Conservation (phyloP, 2,329 filamentous ascomycete genomes). For the Byssoonygena ceratinophila region DNA sequence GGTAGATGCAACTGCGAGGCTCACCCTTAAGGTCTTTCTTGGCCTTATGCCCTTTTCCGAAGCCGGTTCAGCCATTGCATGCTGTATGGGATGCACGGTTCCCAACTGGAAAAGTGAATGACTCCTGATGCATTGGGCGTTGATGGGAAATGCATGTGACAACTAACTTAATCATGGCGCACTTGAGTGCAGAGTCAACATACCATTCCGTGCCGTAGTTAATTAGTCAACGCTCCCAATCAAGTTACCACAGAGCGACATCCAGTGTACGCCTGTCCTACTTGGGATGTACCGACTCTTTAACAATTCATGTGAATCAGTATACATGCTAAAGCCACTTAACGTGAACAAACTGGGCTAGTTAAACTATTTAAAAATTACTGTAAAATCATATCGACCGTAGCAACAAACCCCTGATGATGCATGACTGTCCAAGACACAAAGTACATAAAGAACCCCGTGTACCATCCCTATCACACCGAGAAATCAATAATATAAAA, state of each 20-base stretch:
- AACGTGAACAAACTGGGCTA: neutral
- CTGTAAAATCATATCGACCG: conserved; percentile 12
- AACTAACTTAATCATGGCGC: neutral
- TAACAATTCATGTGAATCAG: neutral
- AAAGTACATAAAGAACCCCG: conserved; percentile 8
- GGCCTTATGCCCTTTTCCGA: conserved; percentile 1
- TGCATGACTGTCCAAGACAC: conserved; percentile 16
- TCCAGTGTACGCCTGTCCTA: neutral
- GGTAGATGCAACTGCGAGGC: conserved; percentile 20
- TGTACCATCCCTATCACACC: conserved; percentile 14
- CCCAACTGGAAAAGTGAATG: neutral
- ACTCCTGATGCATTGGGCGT: neutral
- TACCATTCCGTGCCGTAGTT: too few relatives aligned
- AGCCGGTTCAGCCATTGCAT: conserved; percentile 3
- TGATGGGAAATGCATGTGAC: neutral
- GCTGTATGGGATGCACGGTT: neutral
- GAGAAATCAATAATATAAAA: conserved; percentile 13
- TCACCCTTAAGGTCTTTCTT: conserved; percentile 8
- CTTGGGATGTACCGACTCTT: neutral
- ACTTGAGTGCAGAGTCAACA: neutral
- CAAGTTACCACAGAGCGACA: too few relatives aligned
- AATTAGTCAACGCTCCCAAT: neutral
- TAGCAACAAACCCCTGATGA: conserved; percentile 16
- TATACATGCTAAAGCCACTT: neutral
- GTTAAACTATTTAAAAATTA: conserved; percentile 7